A percentile compares a stretch with the other conserved stretches of the same genome.
Evolutionary conservation across 2,329 filamentous ascomycete genomes (phyloP).

Genomic region (Aotearoamyces nothofagi): DNA sequence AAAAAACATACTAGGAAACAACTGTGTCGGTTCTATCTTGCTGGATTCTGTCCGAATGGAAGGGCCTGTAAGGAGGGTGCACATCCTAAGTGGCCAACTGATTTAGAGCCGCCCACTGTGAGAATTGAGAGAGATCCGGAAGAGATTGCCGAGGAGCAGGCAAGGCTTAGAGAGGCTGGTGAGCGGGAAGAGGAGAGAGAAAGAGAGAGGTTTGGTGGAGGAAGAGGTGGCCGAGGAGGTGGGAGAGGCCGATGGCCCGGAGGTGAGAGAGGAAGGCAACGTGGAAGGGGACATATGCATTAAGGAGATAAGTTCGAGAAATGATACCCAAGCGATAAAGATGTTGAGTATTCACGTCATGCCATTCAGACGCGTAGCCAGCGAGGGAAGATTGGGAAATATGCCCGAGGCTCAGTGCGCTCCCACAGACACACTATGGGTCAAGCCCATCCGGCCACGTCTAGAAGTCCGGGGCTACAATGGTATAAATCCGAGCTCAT

Average conservation of each 20-base stretch:
- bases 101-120: conserved; percentile 60
- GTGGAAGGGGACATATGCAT: conserved; percentile 15
- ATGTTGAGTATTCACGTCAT: no score
- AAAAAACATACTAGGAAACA: conserved; percentile 78
- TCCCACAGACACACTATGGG: no score
- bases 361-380: no score
- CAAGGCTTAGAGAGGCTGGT: conserved; percentile 33
- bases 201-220: conserved; percentile 20
- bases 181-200: conserved; percentile 33
- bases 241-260: conserved; percentile 13
- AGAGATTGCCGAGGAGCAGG: conserved; percentile 43
- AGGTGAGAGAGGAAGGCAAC: conserved; percentile 8
- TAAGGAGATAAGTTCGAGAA: no score
- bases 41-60: conserved; percentile 88
- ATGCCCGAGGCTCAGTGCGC: no score
- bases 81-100: conserved; percentile 64
- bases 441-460: no score
- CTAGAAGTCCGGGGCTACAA: no score
- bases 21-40: conserved; percentile 74
- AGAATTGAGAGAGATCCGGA: conserved; percentile 44
- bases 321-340: no score
- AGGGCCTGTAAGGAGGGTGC: conserved; percentile 62
- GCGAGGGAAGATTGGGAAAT: no score
- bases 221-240: conserved; percentile 20
- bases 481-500: no score